phyloP scores from a whole-genome alignment of 2,329 filamentous ascomycete genomes.

The Ophiostoma perfectum region DNA sequence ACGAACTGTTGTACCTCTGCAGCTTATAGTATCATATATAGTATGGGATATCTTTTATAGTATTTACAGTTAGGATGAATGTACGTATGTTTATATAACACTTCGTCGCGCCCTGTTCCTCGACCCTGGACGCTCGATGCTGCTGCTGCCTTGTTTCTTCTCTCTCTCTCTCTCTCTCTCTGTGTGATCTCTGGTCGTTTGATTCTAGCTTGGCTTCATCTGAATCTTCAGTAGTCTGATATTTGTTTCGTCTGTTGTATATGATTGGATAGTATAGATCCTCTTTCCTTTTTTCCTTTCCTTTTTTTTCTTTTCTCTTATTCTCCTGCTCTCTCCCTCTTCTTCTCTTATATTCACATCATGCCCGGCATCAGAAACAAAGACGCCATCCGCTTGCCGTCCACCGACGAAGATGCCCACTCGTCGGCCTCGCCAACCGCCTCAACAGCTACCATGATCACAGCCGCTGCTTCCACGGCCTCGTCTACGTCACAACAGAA shows the following conservation, averaged over 20 bases:
- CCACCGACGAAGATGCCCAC: constrained; percentile 16
- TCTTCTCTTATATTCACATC: not conserved
- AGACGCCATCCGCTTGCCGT: constrained; percentile 16
- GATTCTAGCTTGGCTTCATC: not conserved
- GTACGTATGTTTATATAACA: not conserved
- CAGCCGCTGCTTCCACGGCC: constrained; percentile 7
- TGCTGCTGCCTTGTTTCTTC: not conserved
- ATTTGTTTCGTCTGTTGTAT: not conserved
- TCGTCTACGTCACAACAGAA: constrained; percentile 13
- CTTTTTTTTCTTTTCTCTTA: not conserved
- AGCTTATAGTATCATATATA: not conserved
- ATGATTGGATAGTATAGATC: not conserved
- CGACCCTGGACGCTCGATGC: constrained; percentile 10
- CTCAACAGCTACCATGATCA: constrained; percentile 21
- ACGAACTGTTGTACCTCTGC: not conserved
- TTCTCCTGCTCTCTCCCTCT: not conserved
- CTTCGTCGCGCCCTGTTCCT: not conserved
- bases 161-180: not conserved
- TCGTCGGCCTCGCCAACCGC: constrained; percentile 9
- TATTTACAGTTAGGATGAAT: no score
- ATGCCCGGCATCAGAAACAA: constrained; percentile 12
- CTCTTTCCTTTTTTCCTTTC: not conserved
- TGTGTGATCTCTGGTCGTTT: not conserved
- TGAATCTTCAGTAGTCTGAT: not conserved
- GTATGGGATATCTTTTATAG: no score